Evolutionary conservation across 192 early-diverging fungal species (phyloP).

Genomic region (Spizellomyces punctatus): DNA sequence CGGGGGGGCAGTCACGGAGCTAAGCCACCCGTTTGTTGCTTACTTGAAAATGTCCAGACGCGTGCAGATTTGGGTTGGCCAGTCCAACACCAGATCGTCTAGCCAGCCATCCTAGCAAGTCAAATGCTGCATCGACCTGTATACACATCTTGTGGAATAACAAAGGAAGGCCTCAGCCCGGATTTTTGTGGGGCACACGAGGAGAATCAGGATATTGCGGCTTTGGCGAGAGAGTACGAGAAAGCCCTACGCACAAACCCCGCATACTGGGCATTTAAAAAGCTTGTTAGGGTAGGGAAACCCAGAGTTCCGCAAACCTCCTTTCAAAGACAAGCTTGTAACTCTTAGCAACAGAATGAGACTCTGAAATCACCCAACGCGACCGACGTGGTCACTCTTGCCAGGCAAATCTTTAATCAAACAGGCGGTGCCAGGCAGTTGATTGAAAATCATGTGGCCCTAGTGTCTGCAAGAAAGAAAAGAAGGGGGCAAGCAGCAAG

Average conservation of each 20-base stretch:
- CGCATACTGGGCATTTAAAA: conserved; percentile 36
- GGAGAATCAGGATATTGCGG: background rate
- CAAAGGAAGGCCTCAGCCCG: too few species aligned
- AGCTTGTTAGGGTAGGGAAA: background rate
- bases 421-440: conserved; percentile 29
- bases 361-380: conserved; percentile 14
- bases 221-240: conserved; percentile 4
- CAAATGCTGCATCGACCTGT: too few species aligned
- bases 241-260: background rate
- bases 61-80: too few species aligned
- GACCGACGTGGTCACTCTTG: conserved; percentile 3
- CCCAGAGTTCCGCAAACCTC: too few species aligned
- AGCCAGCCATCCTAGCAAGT: too few species aligned
- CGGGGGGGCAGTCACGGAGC: too few species aligned
- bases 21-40: too few species aligned
- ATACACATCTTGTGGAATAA: too few species aligned
- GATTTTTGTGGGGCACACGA: too few species aligned
- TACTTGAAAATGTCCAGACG: too few species aligned
- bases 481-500: too few species aligned
- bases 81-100: too few species aligned
- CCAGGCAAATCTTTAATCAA: conserved; percentile 11
- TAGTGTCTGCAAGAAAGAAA: background rate
- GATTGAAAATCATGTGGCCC: conserved; percentile 26
- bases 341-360: background rate
- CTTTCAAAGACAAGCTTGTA: background rate